These are phyloP conservation scores for Leccinum huronense DNA, from an alignment of 1,284 basidiomycete genomes.

Conservation along the genomic window DNA sequence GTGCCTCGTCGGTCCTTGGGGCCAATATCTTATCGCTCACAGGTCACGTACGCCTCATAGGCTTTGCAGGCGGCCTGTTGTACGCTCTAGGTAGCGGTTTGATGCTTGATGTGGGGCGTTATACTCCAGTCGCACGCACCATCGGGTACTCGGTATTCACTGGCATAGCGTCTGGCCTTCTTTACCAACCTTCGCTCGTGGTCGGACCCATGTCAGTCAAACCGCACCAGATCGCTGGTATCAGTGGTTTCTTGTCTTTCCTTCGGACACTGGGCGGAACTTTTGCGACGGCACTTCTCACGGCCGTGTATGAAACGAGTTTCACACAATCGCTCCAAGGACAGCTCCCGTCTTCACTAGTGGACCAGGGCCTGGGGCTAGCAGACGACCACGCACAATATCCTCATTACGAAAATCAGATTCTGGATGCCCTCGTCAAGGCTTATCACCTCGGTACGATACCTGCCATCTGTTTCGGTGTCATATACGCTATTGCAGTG, in stretches of 20 bases:
- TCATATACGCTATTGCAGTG: constrained; percentile 34
- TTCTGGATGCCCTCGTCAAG: constrained; percentile 33
- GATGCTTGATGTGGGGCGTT: constrained; percentile 33
- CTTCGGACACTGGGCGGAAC: constrained; percentile 36
- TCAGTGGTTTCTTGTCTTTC: constrained; percentile 38
- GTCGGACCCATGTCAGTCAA: constrained; percentile 38
- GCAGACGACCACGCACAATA: constrained; percentile 32
- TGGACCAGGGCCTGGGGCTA: constrained; percentile 32
- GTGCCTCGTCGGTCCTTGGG: constrained; percentile 34
- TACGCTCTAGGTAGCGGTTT: constrained; percentile 34
- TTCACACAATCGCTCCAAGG: constrained; percentile 33
- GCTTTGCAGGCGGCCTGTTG: constrained; percentile 29
- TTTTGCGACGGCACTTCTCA: constrained; percentile 38
- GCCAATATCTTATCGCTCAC: constrained; percentile 34
- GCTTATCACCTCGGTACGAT: constrained; percentile 36
- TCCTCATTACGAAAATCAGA: constrained; percentile 35
- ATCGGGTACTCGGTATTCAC: constrained; percentile 36
- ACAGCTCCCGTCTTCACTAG: constrained; percentile 29
- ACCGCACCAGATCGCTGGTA: constrained; percentile 35
- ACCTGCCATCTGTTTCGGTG: constrained; percentile 35
- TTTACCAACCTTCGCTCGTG: constrained; percentile 37
- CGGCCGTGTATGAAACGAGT: constrained; percentile 33
- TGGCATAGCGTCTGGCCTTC: constrained; percentile 32
- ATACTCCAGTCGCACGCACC: constrained; percentile 27
- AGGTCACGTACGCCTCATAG: constrained; percentile 33